Base-by-base conservation (phyloP, 345 rosid genomes). In the Syzygium grande region DNA sequence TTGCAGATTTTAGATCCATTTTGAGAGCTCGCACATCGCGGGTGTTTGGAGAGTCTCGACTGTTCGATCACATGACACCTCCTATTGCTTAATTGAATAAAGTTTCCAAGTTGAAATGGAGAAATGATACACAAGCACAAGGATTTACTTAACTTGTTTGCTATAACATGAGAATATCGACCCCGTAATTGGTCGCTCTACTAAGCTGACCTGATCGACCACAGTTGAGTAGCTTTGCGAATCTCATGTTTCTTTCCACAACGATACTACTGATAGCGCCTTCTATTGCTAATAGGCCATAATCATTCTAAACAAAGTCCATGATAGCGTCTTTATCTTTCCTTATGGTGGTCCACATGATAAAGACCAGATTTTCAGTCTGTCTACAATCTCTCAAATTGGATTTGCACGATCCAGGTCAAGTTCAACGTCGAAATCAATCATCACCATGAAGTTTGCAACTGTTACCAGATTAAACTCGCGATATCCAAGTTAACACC, bases 1-100 rank as follows among this genome's bases (percentile, higher is more conserved):
- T 73, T 19, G 83, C 83, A 19, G 83, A 73, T 38, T 73, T 73
- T 19, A 73, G 49, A 73, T 73, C 83, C 83, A 73, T 73, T 73
- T 19, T 21, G 59, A 22, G 59, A 22, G 25, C 25, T 22, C 59
- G 4, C 23, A 55, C 59, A 9, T 55, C 59, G 27, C 23, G 8
- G 59, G 59, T 21, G 27, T 55, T 22, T 38, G 80, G 46, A 38
- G 80, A 34, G 80, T 73, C 38, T 73, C 14, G 0, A 73, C 80
- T 19, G 19, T 17, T 34, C 25, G 49, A 73, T 17, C 80, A 34
- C 23, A 3, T 34, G 12, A 22, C 25, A 2, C 49, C 25, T 34
- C 79, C 23, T 41, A 9, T 34, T 34, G 80, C 80, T 73, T 34
- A 9, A 38, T 21, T 43, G 4, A 38, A 38, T 27, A 38, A 19